Base-by-base conservation (phyloP, 1,284 basidiomycete species). In the Ustilago vetiveriae region DNA sequence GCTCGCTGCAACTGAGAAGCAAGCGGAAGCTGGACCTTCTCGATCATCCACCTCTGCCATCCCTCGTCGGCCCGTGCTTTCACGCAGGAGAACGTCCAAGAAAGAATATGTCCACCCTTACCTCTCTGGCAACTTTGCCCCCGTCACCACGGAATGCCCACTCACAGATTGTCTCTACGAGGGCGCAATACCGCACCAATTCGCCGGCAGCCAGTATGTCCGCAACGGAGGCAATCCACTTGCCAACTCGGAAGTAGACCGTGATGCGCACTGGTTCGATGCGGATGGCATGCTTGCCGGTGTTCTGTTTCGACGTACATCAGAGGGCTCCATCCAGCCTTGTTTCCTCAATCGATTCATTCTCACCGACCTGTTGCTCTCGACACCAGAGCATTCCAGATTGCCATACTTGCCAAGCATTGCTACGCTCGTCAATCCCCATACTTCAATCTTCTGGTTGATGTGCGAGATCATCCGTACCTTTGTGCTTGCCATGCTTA, bases 221-320 rank as follows among this genome's bases (percentile, higher is more conserved):
- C 73, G 85, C 38, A 85, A 86, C 58, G 85, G 85, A 11, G 83
- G 84, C n/a, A 85, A 85, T 54, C 84, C 84, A 1, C 76, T 62
- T 27, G 74, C 65, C 41, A 63, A 58, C 43, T 68, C 54, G 47
- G 72, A 64, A 44, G 50, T 37, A 27, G 72, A 68, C 38, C 69
- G 74, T 45, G 79, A 79, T 48, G 79, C 56, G 11, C 80, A 74
- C 78, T 65, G 81, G 83, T 74, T 83, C 77, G 47, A 82, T 72
- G 54, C 76, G 54, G 63, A 78, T 30, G 76, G 85, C 17, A 85
- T 85, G 85, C 77, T 86, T 0, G 81, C 82, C 43, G 85, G 85
- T 13, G 85, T 86, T 13, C 80, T 81, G 46, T 85, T 86, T 62
- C 74, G 78, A 1, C 44, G 52, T 23, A 65, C 62, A 1, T 32